These are phyloP conservation scores for Royoungia palumana DNA, from an alignment of 768 basidiomycete species.

Conservation along the genomic window DNA sequence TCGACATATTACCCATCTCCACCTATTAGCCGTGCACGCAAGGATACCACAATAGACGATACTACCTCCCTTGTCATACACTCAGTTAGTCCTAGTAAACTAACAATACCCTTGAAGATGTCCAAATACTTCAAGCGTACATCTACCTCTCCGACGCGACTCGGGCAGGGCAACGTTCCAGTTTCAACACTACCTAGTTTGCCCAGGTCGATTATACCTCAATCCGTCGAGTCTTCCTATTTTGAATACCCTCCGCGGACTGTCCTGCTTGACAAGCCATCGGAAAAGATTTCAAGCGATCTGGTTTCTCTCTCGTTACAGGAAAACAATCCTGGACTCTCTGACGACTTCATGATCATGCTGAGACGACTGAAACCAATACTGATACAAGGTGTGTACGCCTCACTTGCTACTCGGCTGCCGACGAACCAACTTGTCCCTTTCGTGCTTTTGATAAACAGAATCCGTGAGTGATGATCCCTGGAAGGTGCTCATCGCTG, in stretches of 20 bases:
- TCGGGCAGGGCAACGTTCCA: neutral
- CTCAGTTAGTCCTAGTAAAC: neutral
- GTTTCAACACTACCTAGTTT: slow-evolving; percentile 2
- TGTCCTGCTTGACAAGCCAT: neutral
- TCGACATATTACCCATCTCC: slow-evolving; percentile 7
- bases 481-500: slow-evolving; percentile 69
- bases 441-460: slow-evolving; percentile 18
- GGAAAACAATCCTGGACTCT: slow-evolving; percentile 5
- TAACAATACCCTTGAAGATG: neutral
- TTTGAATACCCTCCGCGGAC: neutral
- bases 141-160: neutral
- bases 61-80: neutral
- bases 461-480: slow-evolving; percentile 53
- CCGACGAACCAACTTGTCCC: neutral
- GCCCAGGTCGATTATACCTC: slow-evolving; percentile 3
- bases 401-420: neutral
- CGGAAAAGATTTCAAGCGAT: neutral
- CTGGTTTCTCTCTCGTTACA: neutral
- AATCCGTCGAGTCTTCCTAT: slow-evolving; percentile 5
- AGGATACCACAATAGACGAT: neutral
- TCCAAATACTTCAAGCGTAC: slow-evolving; percentile 21
- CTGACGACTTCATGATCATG: slow-evolving; percentile 25
- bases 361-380: slow-evolving; percentile 30
- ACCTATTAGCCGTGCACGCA: neutral
- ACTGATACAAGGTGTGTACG: slow-evolving; percentile 27